These are phyloP conservation scores for Paramecium octaurelia DNA, from an alignment of 73 alveolate species.

Conservation along the genomic window DNA sequence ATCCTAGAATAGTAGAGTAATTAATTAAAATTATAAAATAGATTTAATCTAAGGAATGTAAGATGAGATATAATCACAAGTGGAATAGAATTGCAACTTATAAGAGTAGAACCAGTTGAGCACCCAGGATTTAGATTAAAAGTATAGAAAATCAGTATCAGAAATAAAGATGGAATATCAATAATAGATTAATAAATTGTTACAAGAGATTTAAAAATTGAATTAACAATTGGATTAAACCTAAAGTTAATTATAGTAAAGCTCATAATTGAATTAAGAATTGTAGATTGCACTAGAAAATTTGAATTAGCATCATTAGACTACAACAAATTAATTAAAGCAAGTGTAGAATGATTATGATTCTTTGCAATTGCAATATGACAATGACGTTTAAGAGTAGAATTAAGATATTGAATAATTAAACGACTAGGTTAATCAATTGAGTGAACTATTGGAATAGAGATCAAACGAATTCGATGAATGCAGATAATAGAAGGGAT, in stretches of 20 bases:
- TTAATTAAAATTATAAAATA: background rate
- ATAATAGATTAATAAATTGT: background rate
- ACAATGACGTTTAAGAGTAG: background rate
- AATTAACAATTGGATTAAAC: background rate
- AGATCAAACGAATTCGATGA: background rate
- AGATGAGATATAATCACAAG: background rate
- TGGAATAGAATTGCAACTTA: constrained; percentile 11
- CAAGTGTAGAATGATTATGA: background rate
- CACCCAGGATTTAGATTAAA: background rate
- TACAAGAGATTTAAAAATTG: background rate
- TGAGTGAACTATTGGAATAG: background rate
- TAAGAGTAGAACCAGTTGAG: background rate
- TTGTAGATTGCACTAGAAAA: background rate
- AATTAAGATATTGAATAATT: constrained; percentile 21
- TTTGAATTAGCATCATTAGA: background rate
- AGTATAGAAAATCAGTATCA: background rate
- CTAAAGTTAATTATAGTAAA: background rate
- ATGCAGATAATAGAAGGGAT: background rate
- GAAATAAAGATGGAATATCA: background rate
- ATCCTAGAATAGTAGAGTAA: background rate
- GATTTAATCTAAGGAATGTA: background rate
- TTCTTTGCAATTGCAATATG: background rate
- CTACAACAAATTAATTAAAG: background rate
- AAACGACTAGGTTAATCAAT: background rate
- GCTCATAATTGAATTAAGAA: background rate